A percentile compares a stretch with the other conserved stretches of the same genome.
Conservation (phyloP, 345 rosid genomes). For the Eucalyptus camaldulensis region DNA sequence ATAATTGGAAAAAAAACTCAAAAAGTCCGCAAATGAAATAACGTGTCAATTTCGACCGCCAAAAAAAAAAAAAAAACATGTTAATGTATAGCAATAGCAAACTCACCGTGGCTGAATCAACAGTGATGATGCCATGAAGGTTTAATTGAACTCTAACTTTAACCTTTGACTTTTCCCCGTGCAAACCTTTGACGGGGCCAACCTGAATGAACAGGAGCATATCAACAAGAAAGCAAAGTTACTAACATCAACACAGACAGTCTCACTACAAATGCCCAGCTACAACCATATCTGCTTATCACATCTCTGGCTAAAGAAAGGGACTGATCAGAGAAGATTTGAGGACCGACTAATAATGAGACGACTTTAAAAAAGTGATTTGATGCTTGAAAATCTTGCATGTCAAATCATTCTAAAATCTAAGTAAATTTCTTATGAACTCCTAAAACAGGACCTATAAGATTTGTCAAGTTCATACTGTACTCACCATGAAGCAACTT, state of each 20-base stretch:
- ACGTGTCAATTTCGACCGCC: not conserved
- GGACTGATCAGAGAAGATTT: not conserved
- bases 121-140: conserved; percentile 39
- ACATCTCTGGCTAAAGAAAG: not conserved
- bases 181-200: conserved; percentile 29
- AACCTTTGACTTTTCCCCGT: conserved; percentile 21
- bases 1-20: not conserved
- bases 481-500: conserved; percentile 26
- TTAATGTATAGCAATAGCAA: not conserved
- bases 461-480: not conserved
- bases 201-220: conserved; percentile 19
- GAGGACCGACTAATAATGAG: not conserved
- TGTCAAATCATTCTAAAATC: not conserved
- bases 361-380: not conserved
- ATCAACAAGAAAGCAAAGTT: not conserved
- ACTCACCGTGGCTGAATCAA: conserved; percentile 36
- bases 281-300: not conserved
- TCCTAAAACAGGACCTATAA: not conserved
- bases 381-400: not conserved
- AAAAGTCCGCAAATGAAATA: not conserved
- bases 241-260: not conserved
- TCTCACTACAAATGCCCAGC: not conserved
- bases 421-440: not conserved
- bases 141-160: conserved; percentile 37
- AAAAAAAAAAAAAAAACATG: not conserved